Evolutionary conservation across 805 yeast species (phyloP).

Genomic region (Kurtzmaniella cleridarum): DNA sequence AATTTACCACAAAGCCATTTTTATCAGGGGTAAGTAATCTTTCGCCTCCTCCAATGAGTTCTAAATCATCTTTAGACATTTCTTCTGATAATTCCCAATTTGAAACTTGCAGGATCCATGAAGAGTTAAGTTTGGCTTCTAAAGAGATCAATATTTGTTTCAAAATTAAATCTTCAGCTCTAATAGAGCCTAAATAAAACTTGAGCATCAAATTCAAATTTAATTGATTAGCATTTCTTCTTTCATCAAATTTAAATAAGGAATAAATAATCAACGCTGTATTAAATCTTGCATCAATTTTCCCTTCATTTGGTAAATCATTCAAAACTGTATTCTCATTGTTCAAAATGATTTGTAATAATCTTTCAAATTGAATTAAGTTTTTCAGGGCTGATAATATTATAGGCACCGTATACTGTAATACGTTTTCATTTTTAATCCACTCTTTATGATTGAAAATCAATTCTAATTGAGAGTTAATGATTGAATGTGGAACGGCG

Average conservation of each 20-base stretch:
- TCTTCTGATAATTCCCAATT: constrained; percentile 61
- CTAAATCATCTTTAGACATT: constrained; percentile 36
- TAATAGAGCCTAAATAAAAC: constrained; percentile 59
- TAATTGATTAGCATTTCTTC: constrained; percentile 39
- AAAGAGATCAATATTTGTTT: constrained; percentile 49
- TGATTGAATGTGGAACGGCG: constrained; percentile 32
- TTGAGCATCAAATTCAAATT: constrained; percentile 44
- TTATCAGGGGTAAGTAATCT: constrained; percentile 39
- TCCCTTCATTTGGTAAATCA: constrained; percentile 14
- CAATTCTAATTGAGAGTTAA: constrained; percentile 65
- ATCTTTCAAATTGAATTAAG: constrained; percentile 40
- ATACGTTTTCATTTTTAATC: constrained; percentile 33
- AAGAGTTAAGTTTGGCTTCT: constrained; percentile 46
- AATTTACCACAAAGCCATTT: constrained; percentile 44
- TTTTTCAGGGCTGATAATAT: constrained; percentile 30
- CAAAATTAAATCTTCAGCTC: constrained; percentile 58
- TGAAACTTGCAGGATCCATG: constrained; percentile 63
- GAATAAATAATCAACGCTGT: constrained; percentile 43
- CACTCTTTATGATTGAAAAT: constrained; percentile 43
- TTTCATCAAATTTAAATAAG: constrained; percentile 44
- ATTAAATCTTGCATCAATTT: constrained; percentile 26
- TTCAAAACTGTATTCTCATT: constrained; percentile 39
- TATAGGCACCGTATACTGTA: constrained; percentile 41
- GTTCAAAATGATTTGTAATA: constrained; percentile 60
- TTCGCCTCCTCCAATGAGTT: constrained; percentile 41